Conservation (phyloP, 2,329 filamentous ascomycete genomes). For the Colletotrichum sp. region DNA sequence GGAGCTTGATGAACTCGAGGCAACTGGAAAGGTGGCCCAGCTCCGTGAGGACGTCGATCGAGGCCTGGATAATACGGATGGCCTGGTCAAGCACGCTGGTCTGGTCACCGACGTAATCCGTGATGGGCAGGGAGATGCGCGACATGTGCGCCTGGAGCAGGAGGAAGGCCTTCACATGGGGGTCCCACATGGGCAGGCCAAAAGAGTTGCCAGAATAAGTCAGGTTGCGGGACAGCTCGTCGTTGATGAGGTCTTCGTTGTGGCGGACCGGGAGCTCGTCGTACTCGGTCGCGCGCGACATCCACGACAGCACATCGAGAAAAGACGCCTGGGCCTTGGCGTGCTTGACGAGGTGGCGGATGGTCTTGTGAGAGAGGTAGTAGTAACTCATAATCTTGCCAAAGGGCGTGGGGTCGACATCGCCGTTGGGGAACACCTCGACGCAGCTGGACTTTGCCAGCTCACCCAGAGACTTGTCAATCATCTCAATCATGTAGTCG, state of each 20-base stretch:
- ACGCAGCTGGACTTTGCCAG: slow-evolving; percentile 87
- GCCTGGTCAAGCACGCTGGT: slow-evolving; percentile 90
- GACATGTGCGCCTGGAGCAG: slow-evolving; percentile 95
- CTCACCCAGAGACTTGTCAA: slow-evolving; percentile 83
- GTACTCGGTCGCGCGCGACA: slow-evolving; percentile 93
- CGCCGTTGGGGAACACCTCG: slow-evolving; percentile 81
- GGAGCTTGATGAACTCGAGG: slow-evolving; percentile 79
- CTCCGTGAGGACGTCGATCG: slow-evolving; percentile 92
- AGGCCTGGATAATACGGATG: slow-evolving; percentile 95
- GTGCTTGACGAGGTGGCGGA: slow-evolving; percentile 80
- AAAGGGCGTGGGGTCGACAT: slow-evolving; percentile 87
- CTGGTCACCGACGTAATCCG: slow-evolving; percentile 96
- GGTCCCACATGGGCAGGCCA: slow-evolving; percentile 94
- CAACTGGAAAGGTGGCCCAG: slow-evolving; percentile 82
- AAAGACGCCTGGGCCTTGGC: slow-evolving; percentile 80
- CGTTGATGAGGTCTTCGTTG: slow-evolving; percentile 98
- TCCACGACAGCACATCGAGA: slow-evolving; percentile 85
- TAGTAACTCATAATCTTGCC: slow-evolving; percentile 99
- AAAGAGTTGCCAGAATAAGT: slow-evolving; percentile 66
- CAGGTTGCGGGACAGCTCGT: slow-evolving; percentile 82
- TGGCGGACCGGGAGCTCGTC: slow-evolving; percentile 97
- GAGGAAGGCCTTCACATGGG: slow-evolving; percentile 94
- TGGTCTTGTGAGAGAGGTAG: slow-evolving; percentile 94
- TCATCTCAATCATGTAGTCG: slow-evolving; percentile 92
- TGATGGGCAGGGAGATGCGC: slow-evolving; percentile 89